Evolutionary conservation across 768 basidiomycete genomes (phyloP), one percentile per base, ranked within the genome.

Genomic region (Mycena vitilis): DNA sequence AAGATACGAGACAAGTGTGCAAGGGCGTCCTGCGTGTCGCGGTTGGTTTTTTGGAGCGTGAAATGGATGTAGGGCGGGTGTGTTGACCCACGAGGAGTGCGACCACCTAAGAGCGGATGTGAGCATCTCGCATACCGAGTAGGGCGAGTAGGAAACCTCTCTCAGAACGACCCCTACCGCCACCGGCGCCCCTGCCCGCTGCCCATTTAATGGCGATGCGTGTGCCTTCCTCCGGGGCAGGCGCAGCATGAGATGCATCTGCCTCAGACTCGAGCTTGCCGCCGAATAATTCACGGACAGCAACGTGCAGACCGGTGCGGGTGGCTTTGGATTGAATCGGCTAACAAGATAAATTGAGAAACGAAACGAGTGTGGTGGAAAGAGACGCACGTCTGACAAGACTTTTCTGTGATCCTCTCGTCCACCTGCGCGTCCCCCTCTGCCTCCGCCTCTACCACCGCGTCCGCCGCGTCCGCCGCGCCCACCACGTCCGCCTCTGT

Each of bases 1-100:
- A 98, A 83, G 37, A 86, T 84, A 16, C 95, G 90, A 20, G 94
- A 84, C 38, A 99, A 81, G 73, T 96, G 85, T 1, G 88, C 85
- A 23, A 99, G 87, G 2, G 95, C 95, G 75, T 99, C 98, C 75
- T 98, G 96, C 4, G 95, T 98, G 75, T 99, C 98, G 51, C 98
- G 91, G 76, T 99, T 99, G 23, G 96, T 94, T 81, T 99, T 99
- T 76, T 97, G 96, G 40, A 99, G 81, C 1, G 95, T 98, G 78
- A 99, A 98, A 76, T 98, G 96, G 70, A 99, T 95, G 76, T 93
- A 99, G 0, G 92, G 93, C 65, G 93, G 93, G 71, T 88, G 92
- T 25, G 84, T 87, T 25, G 30, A 30, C 5, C 90, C 90, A 49
- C 92, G 86, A 52, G 87, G 82, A 30, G 81, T 74, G 48, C 86